phyloP scores from a whole-genome alignment of 1,139 yeast species.

The Meyerozyma smithsonii region DNA sequence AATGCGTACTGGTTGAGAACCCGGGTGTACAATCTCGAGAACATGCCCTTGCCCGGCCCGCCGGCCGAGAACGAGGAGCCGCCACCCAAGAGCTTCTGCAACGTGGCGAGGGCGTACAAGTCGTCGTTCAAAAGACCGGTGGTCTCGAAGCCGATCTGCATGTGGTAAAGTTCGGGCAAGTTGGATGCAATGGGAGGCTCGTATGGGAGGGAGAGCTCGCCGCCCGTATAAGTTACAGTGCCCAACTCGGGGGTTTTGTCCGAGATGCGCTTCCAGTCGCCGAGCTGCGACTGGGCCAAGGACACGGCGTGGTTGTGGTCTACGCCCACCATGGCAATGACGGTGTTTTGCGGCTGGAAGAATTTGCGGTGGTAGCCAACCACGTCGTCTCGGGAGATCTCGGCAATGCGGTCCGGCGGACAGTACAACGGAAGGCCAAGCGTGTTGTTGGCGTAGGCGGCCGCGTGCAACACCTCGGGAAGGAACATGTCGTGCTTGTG shows the following conservation, averaged over 20 bases:
- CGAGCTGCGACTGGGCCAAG: constrained; percentile 59
- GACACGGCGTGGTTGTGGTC: constrained; percentile 65
- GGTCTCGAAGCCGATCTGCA: constrained; percentile 88
- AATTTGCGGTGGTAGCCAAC: constrained; percentile 60
- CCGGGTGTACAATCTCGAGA: constrained; percentile 85
- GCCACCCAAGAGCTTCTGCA: constrained; percentile 93
- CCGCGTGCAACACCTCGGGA: constrained; percentile 83
- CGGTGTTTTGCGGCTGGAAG: constrained; percentile 77
- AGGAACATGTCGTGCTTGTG: constrained; percentile 80
- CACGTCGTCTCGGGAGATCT: constrained; percentile 50
- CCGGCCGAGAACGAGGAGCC: constrained; percentile 98
- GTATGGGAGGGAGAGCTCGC: constrained; percentile 65
- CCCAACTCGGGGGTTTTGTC: constrained; percentile 32
- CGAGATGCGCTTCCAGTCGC: constrained; percentile 46
- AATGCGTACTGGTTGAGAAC: constrained; percentile 89
- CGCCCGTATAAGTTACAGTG: constrained; percentile 71
- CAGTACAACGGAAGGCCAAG: constrained; percentile 85
- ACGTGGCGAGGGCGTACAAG: constrained; percentile 82
- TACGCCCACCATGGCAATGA: constrained; percentile 87
- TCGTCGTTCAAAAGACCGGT: constrained; percentile 80
- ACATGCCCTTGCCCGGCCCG: constrained; percentile 99
- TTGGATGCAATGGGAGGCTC: constrained; percentile 65
- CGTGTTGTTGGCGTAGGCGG: constrained; percentile 70
- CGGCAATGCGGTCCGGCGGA: constrained; percentile 62
- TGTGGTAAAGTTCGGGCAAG: constrained; percentile 77